Conservation (phyloP, 2,329 filamentous ascomycete genomes). For the Fusarium irregulare region DNA sequence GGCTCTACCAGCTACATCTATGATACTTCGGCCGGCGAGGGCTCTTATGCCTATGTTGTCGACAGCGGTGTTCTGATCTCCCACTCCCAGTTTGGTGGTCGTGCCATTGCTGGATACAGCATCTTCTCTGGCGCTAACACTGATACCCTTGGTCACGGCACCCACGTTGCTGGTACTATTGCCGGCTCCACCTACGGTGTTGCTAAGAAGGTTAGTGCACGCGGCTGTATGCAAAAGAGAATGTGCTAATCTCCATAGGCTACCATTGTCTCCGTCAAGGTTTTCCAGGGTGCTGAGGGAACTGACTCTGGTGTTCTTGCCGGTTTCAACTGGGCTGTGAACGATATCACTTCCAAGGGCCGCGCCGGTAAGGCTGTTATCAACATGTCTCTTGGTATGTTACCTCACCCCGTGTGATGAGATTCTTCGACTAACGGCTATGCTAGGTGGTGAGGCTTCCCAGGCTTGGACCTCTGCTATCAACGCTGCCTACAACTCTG, state of each 20-base stretch:
- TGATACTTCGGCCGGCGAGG: not conserved
- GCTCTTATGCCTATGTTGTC: not conserved
- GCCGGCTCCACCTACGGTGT: not conserved
- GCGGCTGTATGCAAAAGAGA: fast-evolving
- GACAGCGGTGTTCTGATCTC: not conserved
- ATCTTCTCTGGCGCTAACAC: not conserved
- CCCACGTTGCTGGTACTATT: not conserved
- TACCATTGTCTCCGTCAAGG: not conserved
- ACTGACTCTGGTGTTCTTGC: not conserved
- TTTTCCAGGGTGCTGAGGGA: not conserved
- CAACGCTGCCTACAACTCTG: not conserved
- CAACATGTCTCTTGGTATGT: not conserved
- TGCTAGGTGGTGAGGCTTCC: not conserved
- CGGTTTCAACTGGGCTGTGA: constrained; percentile 3
- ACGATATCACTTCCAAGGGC: not conserved
- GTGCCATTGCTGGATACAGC: not conserved
- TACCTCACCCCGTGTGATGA: not conserved
- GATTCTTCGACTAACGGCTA: not conserved
- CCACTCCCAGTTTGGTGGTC: not conserved
- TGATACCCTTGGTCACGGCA: not conserved
- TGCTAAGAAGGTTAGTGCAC: not conserved
- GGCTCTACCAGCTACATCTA: not conserved
- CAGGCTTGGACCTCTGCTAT: constrained; percentile 4
- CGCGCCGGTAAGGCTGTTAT: not conserved
- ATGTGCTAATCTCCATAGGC: not conserved